These are phyloP conservation scores for Arabidopsis arenosa DNA, from an alignment of 345 rosid species.

Conservation along the genomic window DNA sequence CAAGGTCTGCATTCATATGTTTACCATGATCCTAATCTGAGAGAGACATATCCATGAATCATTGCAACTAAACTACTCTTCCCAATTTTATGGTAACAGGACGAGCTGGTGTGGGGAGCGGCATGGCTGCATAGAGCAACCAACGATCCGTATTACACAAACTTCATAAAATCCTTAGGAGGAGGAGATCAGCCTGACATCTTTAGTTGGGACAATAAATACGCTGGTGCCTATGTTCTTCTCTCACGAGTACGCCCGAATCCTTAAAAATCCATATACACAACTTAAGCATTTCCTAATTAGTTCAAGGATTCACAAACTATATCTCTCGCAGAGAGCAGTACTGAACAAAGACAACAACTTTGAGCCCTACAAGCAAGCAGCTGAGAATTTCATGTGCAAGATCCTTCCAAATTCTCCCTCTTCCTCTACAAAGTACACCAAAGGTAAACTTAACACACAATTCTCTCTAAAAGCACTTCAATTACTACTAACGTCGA, in stretches of 20 bases:
- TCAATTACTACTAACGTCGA: no score
- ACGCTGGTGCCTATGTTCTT: constrained; percentile 82
- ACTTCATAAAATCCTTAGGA: constrained; percentile 67
- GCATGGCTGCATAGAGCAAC: constrained; percentile 91
- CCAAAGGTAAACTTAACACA: constrained; percentile 56
- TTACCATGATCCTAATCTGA: neutral
- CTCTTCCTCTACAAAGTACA: constrained; percentile 73
- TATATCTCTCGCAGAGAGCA: constrained; percentile 51
- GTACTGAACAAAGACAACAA: constrained; percentile 54
- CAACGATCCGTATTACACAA: constrained; percentile 55
- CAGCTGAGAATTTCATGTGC: constrained; percentile 90
- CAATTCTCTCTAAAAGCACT: neutral
- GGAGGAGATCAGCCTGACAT: constrained; percentile 72
- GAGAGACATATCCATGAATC: neutral
- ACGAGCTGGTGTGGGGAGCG: constrained; percentile 88
- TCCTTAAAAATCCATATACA: neutral
- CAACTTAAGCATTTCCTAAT: constrained; percentile 16
- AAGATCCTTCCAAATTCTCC: constrained; percentile 80
- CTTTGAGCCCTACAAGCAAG: constrained; percentile 62
- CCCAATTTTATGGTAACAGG: constrained; percentile 59
- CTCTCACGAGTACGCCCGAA: constrained; percentile 59
- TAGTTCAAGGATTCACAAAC: constrained; percentile 48
- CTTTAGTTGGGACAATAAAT: constrained; percentile 93
- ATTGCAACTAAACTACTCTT: neutral
- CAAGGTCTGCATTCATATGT: constrained; percentile 50